These are phyloP conservation scores for Effrenium voratum DNA, from an alignment of 73 alveolate genomes.

Conservation along the genomic window DNA sequence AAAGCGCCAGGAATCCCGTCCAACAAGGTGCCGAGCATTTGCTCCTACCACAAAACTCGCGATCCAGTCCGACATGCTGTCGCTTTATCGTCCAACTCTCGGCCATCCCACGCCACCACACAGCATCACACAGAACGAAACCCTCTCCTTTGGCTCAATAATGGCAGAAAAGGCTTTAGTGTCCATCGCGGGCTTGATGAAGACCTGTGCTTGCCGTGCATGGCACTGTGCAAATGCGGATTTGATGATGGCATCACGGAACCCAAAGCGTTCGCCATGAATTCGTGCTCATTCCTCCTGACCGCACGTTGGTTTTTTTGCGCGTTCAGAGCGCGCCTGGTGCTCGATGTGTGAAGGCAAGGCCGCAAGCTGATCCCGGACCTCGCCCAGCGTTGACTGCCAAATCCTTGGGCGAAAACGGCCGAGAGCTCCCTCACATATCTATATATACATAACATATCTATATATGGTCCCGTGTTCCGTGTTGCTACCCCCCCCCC, in stretches of 20 bases:
- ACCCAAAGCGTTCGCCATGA: no score
- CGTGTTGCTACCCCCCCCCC: no score
- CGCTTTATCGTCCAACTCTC: neutral
- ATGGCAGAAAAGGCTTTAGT: conserved; percentile 83
- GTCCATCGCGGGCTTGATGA: conserved; percentile 71
- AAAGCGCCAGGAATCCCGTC: conserved; percentile 52
- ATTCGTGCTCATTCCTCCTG: no score
- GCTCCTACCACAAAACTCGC: neutral
- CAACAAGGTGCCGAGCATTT: neutral
- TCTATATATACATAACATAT: no score
- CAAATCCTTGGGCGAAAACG: conserved; percentile 45
- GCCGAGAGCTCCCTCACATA: no score
- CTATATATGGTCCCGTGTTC: no score
- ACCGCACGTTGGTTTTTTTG: no score
- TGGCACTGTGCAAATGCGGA: no score
- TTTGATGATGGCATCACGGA: no score
- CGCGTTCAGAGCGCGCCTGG: no score
- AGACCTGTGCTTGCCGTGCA: conserved; percentile 1
- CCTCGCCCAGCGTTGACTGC: conserved; percentile 48
- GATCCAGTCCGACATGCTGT: neutral
- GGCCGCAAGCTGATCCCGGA: neutral
- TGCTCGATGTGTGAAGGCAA: no score
- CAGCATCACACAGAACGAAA: neutral
- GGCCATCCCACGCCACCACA: neutral
- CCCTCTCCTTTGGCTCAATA: conserved; percentile 45